phyloP scores from a whole-genome alignment of 2,329 filamentous ascomycete genomes.

The Hypoxylon sp. region DNA sequence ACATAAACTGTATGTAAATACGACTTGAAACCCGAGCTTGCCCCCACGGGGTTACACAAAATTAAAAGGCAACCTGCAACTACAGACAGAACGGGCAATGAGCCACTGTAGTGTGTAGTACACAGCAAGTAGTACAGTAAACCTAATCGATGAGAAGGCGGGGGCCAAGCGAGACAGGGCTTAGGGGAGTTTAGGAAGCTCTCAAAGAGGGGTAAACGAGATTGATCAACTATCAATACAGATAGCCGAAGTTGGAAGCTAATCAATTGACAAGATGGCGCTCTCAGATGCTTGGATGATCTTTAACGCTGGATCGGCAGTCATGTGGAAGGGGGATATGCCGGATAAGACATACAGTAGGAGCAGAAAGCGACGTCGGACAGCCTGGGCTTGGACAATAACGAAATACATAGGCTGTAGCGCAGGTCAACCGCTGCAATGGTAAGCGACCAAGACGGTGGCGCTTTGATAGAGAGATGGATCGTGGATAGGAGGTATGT shows the following conservation, averaged over 20 bases:
- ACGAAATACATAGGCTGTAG: conserved; percentile 26
- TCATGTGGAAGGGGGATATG: conserved; percentile 35
- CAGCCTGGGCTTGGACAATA: conserved; percentile 36
- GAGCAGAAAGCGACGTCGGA: conserved; percentile 40
- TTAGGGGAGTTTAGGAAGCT: conserved; percentile 15
- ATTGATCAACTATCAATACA: conserved; percentile 41
- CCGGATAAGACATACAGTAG: conserved; percentile 23
- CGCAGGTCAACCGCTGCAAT: conserved; percentile 28
- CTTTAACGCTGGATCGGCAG: conserved; percentile 39
- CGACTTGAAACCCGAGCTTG: conserved; percentile 30
- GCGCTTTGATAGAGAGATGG: conserved; percentile 25
- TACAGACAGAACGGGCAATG: conserved; percentile 39
- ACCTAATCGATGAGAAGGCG: conserved; percentile 20
- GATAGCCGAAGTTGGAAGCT: conserved; percentile 40
- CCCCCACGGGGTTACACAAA: conserved; percentile 39
- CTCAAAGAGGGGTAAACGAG: conserved; percentile 40
- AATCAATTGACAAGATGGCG: conserved; percentile 36
- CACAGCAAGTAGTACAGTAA: conserved; percentile 15
- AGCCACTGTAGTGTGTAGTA: conserved; percentile 34
- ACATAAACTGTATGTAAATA: conserved; percentile 36
- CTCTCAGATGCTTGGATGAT: conserved; percentile 30
- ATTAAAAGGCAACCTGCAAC: conserved; percentile 40
- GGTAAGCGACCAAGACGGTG: conserved; percentile 22
- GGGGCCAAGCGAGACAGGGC: conserved; percentile 37
- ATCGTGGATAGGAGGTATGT: no score